These are phyloP conservation scores for Triticum urartu DNA, from an alignment of 176 grass and related monocot species.

Conservation along the genomic window DNA sequence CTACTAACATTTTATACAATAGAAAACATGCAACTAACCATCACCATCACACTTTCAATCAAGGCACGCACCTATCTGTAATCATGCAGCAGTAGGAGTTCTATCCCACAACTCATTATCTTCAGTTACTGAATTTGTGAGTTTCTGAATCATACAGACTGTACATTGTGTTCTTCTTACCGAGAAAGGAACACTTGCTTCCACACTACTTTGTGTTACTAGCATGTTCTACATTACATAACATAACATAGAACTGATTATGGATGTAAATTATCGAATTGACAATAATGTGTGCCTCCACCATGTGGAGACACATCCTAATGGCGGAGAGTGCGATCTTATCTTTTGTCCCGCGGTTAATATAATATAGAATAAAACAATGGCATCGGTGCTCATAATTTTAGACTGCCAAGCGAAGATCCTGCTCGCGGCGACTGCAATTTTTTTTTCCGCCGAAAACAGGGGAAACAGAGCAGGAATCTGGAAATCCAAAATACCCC, in stretches of 20 bases:
- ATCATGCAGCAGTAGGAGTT: not conserved
- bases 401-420: not conserved
- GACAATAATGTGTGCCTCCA: not conserved
- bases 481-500: not conserved
- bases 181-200: not conserved
- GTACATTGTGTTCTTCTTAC: not conserved
- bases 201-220: not conserved
- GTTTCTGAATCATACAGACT: not conserved
- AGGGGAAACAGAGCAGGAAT: not conserved
- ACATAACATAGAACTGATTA: not conserved
- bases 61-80: not conserved
- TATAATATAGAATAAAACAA: not conserved
- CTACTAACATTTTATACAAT: not conserved
- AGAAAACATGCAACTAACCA: not conserved
- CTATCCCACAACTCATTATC: not conserved
- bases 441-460: conserved; percentile 22
- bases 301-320: not conserved
- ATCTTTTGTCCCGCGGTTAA: not conserved
- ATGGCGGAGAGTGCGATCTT: not conserved
- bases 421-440: not conserved
- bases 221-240: not conserved
- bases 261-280: conserved; percentile 9
- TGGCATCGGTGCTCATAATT: not conserved
- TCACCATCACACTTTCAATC: conserved; percentile 1
- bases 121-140: not conserved